These are phyloP conservation scores for Linum usitatissimum DNA, from an alignment of 345 rosid genomes.

Conservation along the genomic window DNA sequence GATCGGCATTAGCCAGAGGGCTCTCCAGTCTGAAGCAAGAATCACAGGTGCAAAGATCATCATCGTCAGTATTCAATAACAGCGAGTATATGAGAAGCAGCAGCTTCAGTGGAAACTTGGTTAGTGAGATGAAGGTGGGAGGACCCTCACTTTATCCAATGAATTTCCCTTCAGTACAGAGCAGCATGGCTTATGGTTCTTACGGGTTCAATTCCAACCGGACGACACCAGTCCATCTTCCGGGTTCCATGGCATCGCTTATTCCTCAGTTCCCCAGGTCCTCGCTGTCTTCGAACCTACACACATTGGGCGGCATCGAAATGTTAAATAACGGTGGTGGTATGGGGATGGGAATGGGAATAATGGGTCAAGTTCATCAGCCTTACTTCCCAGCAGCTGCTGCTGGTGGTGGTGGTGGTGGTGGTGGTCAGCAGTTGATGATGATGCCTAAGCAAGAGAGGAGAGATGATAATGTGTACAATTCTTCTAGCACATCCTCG, in stretches of 20 bases:
- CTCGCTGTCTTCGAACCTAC: constrained; percentile 28
- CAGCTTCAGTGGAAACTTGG: constrained; percentile 26
- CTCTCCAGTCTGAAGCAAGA: constrained; percentile 23
- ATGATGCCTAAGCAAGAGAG: constrained; percentile 40
- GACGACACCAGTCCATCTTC: constrained; percentile 18
- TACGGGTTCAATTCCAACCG: constrained; percentile 25
- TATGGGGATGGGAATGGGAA: not conserved
- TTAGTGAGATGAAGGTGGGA: constrained; percentile 36
- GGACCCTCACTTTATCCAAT: constrained; percentile 32
- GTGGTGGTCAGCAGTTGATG: constrained; percentile 21
- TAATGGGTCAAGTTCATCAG: constrained; percentile 14
- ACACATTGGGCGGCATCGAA: constrained; percentile 18
- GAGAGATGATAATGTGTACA: constrained; percentile 29
- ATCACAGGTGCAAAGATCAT: constrained; percentile 28
- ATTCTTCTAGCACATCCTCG: constrained; percentile 12
- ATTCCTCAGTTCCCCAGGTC: constrained; percentile 33
- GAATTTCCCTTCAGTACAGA: constrained; percentile 34
- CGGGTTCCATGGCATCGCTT: constrained; percentile 22
- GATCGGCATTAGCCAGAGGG: constrained; percentile 24
- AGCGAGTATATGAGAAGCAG: constrained; percentile 25
- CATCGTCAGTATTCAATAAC: constrained; percentile 18
- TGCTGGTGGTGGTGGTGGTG: no score
- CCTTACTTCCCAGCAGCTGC: constrained; percentile 15
- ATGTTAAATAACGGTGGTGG: constrained; percentile 15
- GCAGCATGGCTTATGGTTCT: constrained; percentile 21